Evolutionary conservation across 2,329 filamentous ascomycete genomes (phyloP), one percentile per base, ranked within the genome.

Genomic region (Trichoderma hamatum): DNA sequence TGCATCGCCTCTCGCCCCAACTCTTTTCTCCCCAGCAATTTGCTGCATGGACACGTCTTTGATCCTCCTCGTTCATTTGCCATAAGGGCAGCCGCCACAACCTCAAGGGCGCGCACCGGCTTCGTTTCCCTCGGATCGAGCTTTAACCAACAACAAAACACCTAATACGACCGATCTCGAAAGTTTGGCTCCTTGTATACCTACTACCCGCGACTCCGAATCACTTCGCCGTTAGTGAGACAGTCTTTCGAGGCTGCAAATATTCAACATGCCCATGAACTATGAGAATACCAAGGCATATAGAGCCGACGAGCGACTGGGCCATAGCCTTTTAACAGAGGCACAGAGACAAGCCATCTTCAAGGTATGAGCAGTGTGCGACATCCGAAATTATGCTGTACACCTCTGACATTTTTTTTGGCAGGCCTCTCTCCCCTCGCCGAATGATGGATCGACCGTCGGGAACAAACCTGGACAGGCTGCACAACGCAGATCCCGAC

Each of bases 401-500:
- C 21, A 11, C 5, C 51, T 70, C 70, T 70, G 59, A 71, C 69
- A 60, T 9, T 30, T 68, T 49, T 9, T 49, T 49, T 5, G 77
- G 73, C 76, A 75, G 83, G 78, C 76, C 70, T 82, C 72, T 71
- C 75, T 81, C 72, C 83, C 71, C 30, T 75, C 72, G 14, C 76
- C 75, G 19, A 79, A 74, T 73, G 79, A 81, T 63, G 67, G 70
- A 59, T 76, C 74, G 62, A 75, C 72, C 13, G 55, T 59, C 34
- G 43, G 46, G 13, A 70, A 52, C 71, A 70, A 70, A 24, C 75
- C 72, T 64, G 74, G 75, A 49, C 72, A 75, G 62, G 72, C n/a
- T n/a, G n/a, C 76, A 16, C 75, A 75, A 34, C 72, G 74, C 32
- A 78, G 79, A 39, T 83, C 83, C 24, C 82, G 82, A 58, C 80